phyloP scores from a whole-genome alignment of 495 filamentous ascomycete species.

The Penicillium riverlandense region DNA sequence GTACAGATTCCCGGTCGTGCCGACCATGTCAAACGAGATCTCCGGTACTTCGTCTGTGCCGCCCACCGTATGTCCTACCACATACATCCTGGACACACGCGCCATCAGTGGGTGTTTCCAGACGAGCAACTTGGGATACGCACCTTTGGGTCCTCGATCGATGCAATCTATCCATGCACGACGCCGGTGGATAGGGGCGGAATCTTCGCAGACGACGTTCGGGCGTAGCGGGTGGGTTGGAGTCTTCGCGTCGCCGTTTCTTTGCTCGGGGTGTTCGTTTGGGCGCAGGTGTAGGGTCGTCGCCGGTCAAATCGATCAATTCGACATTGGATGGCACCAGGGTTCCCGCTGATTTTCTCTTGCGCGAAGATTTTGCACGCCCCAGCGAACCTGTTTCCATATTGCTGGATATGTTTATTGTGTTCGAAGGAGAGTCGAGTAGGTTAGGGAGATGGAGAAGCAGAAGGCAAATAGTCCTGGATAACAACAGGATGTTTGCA shows the following conservation, averaged over 20 bases:
- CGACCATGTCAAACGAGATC: constrained; percentile 60
- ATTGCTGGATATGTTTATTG: too few relatives aligned
- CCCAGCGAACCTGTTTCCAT: too few relatives aligned
- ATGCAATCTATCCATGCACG: constrained; percentile 31
- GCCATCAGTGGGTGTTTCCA: too few relatives aligned
- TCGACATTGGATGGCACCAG: background rate
- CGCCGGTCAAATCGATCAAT: constrained; percentile 13
- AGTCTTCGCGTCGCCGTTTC: background rate
- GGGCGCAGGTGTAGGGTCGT: constrained; percentile 2
- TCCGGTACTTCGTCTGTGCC: constrained; percentile 34
- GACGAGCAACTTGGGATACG: background rate
- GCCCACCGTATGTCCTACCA: constrained; percentile 41
- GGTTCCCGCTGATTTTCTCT: background rate
- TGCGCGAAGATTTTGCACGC: background rate
- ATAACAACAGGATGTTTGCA: constrained; percentile 4
- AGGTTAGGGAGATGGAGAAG: too few relatives aligned
- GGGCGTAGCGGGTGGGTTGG: background rate
- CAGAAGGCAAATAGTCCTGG: too few relatives aligned
- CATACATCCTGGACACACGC: constrained; percentile 43
- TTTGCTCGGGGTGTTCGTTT: constrained; percentile 15
- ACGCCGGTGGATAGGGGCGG: constrained; percentile 28
- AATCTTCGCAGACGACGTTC: constrained; percentile 37
- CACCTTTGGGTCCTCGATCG: constrained; percentile 41
- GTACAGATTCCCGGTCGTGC: constrained; percentile 74
- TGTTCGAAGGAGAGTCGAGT: too few relatives aligned